Conservation (phyloP, 2,329 filamentous ascomycete genomes). For the Dryadomyces quercivorus region DNA sequence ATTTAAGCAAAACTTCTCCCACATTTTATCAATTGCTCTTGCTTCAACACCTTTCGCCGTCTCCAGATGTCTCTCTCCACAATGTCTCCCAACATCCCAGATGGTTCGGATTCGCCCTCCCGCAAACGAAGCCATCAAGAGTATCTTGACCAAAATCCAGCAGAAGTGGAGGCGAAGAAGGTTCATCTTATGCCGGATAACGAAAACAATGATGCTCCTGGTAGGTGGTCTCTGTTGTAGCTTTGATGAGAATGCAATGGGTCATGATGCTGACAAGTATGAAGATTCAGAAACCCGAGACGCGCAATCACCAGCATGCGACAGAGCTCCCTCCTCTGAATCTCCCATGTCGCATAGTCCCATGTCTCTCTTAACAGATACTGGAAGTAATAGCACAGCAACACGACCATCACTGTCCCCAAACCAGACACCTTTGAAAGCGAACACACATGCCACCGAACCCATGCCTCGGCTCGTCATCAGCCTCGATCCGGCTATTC, state of each 20-base stretch:
- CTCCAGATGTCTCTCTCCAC: slow-evolving; percentile 33
- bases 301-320: slow-evolving; percentile 8
- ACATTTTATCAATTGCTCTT: background rate
- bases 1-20: background rate
- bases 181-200: slow-evolving; percentile 6
- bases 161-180: slow-evolving; percentile 7
- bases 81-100: slow-evolving; percentile 35
- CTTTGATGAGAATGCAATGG: background rate
- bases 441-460: slow-evolving; percentile 10
- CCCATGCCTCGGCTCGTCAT: slow-evolving; percentile 9
- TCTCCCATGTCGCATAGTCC: slow-evolving; percentile 14
- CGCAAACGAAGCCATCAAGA: slow-evolving; percentile 36
- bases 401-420: slow-evolving; percentile 24
- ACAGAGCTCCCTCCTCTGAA: background rate
- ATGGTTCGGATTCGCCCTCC: slow-evolving; percentile 24
- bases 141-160: slow-evolving; percentile 20
- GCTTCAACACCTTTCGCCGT: background rate
- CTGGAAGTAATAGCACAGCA: slow-evolving; percentile 28
- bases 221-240: background rate
- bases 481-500: slow-evolving; percentile 6
- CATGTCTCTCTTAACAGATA: slow-evolving; percentile 27
- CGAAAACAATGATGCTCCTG: slow-evolving; percentile 10
- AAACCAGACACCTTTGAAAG: slow-evolving; percentile 17
- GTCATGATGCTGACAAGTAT: background rate
- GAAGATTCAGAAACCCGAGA: background rate